These are phyloP conservation scores for Venturia aucupariae DNA, from an alignment of 2,329 filamentous ascomycete species.

Conservation along the genomic window DNA sequence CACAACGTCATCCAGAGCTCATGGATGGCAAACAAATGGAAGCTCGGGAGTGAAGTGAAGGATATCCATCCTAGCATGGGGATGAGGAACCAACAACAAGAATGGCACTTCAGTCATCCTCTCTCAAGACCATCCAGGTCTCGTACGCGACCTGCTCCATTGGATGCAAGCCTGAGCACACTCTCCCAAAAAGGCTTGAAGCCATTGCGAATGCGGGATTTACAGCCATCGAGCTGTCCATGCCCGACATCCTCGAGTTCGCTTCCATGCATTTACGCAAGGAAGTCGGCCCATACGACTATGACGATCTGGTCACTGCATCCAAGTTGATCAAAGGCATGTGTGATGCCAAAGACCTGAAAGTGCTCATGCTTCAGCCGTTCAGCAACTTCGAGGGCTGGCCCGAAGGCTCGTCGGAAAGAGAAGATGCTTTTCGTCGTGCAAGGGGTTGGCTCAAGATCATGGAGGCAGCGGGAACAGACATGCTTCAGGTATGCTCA, in stretches of 20 bases:
- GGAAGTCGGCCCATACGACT: conserved; percentile 49
- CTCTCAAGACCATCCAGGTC: conserved; percentile 35
- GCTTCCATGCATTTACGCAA: conserved; percentile 43
- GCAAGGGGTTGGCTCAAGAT: conserved; percentile 60
- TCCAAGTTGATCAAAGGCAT: conserved; percentile 46
- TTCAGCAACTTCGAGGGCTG: conserved; percentile 73
- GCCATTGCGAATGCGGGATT: conserved; percentile 59
- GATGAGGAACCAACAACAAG: conserved; percentile 9
- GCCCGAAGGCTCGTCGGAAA: conserved; percentile 47
- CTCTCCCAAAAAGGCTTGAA: conserved; percentile 50
- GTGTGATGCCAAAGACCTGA: conserved; percentile 45
- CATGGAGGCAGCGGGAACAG: conserved; percentile 60
- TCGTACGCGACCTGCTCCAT: conserved; percentile 51
- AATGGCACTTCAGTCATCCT: conserved; percentile 29
- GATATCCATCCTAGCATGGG: neutral
- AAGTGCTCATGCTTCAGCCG: conserved; percentile 64
- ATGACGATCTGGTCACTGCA: conserved; percentile 46
- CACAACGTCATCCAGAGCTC: conserved; percentile 9
- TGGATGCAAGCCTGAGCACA: conserved; percentile 38
- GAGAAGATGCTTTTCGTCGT: conserved; percentile 53
- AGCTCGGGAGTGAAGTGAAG: neutral
- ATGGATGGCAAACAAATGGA: neutral
- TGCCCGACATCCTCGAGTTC: conserved; percentile 61
- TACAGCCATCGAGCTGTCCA: conserved; percentile 61
- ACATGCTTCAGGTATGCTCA: conserved; percentile 55